These are phyloP conservation scores for Vaccinium myrtillus DNA, from an alignment of 148 eudicot species.

Conservation along the genomic window DNA sequence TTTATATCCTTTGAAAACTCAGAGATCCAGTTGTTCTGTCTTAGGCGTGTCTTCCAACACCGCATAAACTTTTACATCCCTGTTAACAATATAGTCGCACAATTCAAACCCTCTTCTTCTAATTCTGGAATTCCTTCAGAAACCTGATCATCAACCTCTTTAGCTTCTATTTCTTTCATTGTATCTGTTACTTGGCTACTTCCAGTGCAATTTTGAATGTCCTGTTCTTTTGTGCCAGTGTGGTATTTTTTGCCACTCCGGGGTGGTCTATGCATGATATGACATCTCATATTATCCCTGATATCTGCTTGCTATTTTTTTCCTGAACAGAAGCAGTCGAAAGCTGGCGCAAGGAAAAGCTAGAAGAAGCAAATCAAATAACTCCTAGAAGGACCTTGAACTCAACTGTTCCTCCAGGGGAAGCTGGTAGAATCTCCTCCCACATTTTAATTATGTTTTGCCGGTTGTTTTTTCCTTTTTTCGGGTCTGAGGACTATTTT, in stretches of 20 bases:
- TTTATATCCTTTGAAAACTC: background rate
- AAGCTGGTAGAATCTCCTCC: constrained; percentile 53
- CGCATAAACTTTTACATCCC: background rate
- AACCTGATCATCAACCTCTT: background rate
- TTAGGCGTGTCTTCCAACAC: background rate
- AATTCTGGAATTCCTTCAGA: background rate
- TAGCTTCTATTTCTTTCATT: background rate
- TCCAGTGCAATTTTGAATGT: background rate
- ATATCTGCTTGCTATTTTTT: constrained; percentile 10
- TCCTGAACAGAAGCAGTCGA: constrained; percentile 65
- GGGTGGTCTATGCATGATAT: background rate
- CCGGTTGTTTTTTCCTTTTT: background rate
- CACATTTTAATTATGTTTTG: background rate
- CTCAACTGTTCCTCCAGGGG: constrained; percentile 41
- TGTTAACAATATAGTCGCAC: background rate
- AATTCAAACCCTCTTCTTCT: background rate
- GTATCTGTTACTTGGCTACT: background rate
- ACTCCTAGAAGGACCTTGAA: constrained; percentile 38
- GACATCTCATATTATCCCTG: background rate
- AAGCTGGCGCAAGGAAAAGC: constrained; percentile 62
- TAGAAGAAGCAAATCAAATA: constrained; percentile 49
- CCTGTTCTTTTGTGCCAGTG: background rate
- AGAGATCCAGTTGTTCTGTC: background rate
- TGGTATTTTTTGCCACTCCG: background rate
- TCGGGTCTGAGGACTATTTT: background rate